A percentile compares a stretch with the other conserved stretches of the same genome.
Conservation (phyloP, 306 rosid genomes). For the Lupinus albus region DNA sequence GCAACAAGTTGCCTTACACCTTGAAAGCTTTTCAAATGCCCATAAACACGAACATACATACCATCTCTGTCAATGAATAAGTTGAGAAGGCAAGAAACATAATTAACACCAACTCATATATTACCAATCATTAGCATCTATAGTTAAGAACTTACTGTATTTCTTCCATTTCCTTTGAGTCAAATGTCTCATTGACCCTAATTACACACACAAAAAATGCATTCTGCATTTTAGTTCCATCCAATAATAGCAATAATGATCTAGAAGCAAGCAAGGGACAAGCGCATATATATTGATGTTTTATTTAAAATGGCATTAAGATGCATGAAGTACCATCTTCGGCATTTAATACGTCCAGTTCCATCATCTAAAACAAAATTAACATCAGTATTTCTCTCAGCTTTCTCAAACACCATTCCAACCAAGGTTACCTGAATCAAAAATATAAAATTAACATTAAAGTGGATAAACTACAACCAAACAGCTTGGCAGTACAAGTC, state of each 20-base stretch:
- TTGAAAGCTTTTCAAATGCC: conserved; percentile 82
- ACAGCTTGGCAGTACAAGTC: neutral
- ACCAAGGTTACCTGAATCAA: conserved; percentile 52
- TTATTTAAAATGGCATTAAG: conserved; percentile 15
- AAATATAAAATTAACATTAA: neutral
- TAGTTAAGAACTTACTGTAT: conserved; percentile 56
- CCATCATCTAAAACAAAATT: conserved; percentile 76
- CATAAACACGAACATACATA: conserved; percentile 66
- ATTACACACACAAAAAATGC: conserved; percentile 31
- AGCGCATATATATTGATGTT: neutral
- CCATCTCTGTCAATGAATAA: conserved; percentile 48
- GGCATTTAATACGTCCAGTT: conserved; percentile 76
- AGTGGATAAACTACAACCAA: neutral
- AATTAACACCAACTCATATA: neutral
- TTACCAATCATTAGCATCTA: neutral
- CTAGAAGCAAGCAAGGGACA: neutral
- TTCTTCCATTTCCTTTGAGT: conserved; percentile 77
- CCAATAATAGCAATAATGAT: too few relatives aligned
- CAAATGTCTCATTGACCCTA: conserved; percentile 80
- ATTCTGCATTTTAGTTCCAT: neutral
- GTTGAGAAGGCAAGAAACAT: conserved; percentile 32
- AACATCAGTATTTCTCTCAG: conserved; percentile 75
- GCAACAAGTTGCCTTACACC: conserved; percentile 70
- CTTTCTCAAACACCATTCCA: conserved; percentile 76
- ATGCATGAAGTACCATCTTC: conserved; percentile 74